Evolutionary conservation across 495 filamentous ascomycete genomes (phyloP), one percentile per base, ranked within the genome.

Genomic region (Penicillium canescens): DNA sequence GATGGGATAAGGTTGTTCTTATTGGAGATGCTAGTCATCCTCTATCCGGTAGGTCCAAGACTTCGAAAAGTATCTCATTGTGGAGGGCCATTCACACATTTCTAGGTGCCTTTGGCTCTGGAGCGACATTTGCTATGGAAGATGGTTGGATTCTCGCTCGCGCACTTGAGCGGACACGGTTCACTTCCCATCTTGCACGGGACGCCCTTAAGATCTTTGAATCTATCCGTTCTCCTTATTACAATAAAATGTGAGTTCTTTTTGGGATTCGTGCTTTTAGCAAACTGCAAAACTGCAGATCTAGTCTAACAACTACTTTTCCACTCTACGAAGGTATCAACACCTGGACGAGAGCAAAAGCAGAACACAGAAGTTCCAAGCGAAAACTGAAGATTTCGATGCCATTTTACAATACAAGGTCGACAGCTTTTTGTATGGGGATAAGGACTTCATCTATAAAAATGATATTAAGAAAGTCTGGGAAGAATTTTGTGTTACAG

Each of bases 11-110:
- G 50, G 50, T 78, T 20, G 77, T 69, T 2, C 66, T 81, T 1
- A 69, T 81, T 10, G 78, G 78, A 1, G 78, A 81, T 54, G 68
- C 78, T 6, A 74, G 71, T 23, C 78, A 81, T 62, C 72, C 78
- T 3, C 63, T 77, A 2, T 72, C 75, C 0, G 78, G 78, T 45
- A 39, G 26, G 41, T 48, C 11, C 16, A 16, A 6, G 9, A 23
- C 11, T 12, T 2, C 2, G 0, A 11, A 1, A 18, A 36, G 4
- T 26, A 26, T 7, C 24, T 26, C 24, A 4, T 7, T 5, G 24
- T 26, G 7, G 7, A 7, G 20, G 9, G 14, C 13, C 31, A 34
- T 42, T 55, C 13, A 58, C 13, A 11, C 0, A 13, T 6, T 6
- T 12, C n/a, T 45, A 62, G 59, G 59, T 1, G 71, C 68, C 3